Evolutionary conservation across 2,329 filamentous ascomycete species (phyloP).

Genomic region (Sporothrix protearum): DNA sequence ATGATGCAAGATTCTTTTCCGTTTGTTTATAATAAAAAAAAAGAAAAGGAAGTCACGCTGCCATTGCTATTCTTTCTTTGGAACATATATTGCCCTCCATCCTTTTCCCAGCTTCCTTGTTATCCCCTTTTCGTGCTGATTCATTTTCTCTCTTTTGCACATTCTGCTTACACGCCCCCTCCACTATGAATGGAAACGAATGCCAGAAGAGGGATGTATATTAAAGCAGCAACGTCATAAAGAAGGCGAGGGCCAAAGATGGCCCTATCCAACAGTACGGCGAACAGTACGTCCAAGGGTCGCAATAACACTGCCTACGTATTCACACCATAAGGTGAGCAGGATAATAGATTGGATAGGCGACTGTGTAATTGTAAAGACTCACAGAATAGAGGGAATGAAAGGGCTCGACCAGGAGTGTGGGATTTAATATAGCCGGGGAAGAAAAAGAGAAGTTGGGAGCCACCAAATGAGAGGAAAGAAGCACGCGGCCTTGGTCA

Average conservation of each 20-base stretch:
- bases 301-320: conserved; percentile 14
- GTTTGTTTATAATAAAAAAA: neutral
- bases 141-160: neutral
- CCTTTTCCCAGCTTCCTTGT: neutral
- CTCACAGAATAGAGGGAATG: neutral
- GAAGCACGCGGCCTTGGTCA: neutral
- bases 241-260: neutral
- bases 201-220: neutral
- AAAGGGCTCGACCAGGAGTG: conserved; percentile 14
- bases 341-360: neutral
- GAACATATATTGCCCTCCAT: neutral
- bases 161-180: neutral
- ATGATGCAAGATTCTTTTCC: too few species aligned
- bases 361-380: neutral
- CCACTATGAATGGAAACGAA: neutral
- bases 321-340: conserved; percentile 3
- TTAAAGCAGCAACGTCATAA: neutral
- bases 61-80: neutral
- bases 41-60: neutral
- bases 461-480: neutral
- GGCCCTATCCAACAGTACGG: conserved; percentile 11
- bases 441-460: neutral
- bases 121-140: neutral
- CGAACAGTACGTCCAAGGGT: conserved; percentile 8
- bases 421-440: conserved; percentile 12